These are phyloP conservation scores for Yarrowia osloensis DNA, from an alignment of 805 yeast genomes.

Conservation along the genomic window DNA sequence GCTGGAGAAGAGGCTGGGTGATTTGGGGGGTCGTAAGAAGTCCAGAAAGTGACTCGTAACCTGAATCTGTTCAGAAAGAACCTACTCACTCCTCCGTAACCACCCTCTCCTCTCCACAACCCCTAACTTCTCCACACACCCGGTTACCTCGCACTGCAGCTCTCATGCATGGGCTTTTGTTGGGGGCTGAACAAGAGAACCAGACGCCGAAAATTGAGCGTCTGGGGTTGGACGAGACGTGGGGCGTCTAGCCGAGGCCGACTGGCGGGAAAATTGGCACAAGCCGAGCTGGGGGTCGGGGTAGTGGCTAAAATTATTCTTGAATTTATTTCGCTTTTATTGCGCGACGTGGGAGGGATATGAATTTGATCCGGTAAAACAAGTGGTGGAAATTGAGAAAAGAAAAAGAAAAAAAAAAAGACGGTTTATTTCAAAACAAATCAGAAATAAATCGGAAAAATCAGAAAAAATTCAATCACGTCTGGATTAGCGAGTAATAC, in stretches of 20 bases:
- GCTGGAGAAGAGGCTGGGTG: not conserved
- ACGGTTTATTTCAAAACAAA: too few species aligned
- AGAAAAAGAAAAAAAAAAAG: too few species aligned
- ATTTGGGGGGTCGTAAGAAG: too few species aligned
- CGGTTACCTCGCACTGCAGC: conserved; percentile 15
- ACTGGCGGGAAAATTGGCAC: not conserved
- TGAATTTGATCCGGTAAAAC: not conserved
- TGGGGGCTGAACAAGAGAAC: conserved; percentile 4
- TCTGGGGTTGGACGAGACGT: not conserved
- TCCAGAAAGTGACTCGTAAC: too few species aligned
- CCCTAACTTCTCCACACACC: conserved; percentile 19
- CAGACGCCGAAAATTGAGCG: not conserved
- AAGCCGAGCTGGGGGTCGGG: not conserved
- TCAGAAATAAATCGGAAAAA: too few species aligned
- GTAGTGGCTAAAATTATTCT: not conserved
- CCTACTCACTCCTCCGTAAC: not conserved
- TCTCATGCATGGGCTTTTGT: not conserved
- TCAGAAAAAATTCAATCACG: too few species aligned
- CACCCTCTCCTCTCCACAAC: not conserved
- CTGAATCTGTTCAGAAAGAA: too few species aligned
- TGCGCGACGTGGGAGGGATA: too few species aligned
- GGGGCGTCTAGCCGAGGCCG: not conserved
- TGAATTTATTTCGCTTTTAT: not conserved
- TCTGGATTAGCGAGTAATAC: too few species aligned
- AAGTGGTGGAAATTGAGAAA: too few species aligned